These are phyloP conservation scores for Cinchona pubescens DNA, from an alignment of 257 asterid genomes.

Conservation along the genomic window DNA sequence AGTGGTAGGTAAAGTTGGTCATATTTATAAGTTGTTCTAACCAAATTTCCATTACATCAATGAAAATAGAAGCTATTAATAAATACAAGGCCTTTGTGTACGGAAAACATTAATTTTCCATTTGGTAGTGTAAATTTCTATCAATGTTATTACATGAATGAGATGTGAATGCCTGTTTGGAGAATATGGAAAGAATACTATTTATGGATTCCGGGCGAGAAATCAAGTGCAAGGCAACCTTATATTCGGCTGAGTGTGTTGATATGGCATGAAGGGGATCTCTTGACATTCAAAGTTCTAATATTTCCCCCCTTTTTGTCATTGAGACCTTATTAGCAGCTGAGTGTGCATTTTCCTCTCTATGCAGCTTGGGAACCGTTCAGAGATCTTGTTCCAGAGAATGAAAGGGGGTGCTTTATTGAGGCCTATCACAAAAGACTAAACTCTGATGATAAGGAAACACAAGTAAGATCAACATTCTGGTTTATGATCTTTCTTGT, in stretches of 20 bases:
- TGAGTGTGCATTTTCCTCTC: conserved; percentile 13
- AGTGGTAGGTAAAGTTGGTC: neutral
- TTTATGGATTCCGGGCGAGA: neutral
- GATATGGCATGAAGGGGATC: neutral
- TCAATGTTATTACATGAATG: too few relatives aligned
- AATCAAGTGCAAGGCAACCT: neutral
- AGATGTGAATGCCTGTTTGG: too few relatives aligned
- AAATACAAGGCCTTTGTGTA: too few relatives aligned
- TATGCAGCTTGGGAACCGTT: conserved; percentile 89
- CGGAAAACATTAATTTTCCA: too few relatives aligned
- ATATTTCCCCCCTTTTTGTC: neutral
- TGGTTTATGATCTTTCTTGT: conserved; percentile 16
- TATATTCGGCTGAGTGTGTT: neutral
- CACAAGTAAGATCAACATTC: conserved; percentile 57
- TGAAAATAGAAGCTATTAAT: neutral
- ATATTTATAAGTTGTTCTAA: neutral
- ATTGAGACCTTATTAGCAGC: neutral
- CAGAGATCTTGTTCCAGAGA: conserved; percentile 87
- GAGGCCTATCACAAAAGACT: conserved; percentile 87
- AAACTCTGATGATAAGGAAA: conserved; percentile 73
- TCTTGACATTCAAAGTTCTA: neutral
- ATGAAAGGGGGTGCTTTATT: conserved; percentile 76
- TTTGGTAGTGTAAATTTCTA: too few relatives aligned
- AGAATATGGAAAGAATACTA: neutral
- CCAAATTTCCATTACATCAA: neutral